Conservation (phyloP, 106 monocot species). For the Alisma plantagoaquatica region DNA sequence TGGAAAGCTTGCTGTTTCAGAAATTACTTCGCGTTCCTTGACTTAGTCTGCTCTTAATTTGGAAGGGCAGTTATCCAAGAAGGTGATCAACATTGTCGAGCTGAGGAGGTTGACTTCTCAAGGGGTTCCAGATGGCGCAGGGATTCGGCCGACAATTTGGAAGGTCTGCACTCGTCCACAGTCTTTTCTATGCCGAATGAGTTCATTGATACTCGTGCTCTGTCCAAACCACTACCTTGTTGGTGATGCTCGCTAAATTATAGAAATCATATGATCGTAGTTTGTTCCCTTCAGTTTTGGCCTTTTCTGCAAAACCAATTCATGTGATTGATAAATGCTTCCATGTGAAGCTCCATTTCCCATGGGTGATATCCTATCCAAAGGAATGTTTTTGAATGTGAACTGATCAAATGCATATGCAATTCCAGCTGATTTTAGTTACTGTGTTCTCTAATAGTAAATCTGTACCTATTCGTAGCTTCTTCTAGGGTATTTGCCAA, state of each 20-base stretch:
- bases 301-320: neutral
- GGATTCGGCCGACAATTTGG: conserved; percentile 76
- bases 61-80: conserved; percentile 52
- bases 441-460: neutral
- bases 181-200: neutral
- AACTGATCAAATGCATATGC: neutral
- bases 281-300: neutral
- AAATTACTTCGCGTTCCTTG: neutral
- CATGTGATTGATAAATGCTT: neutral
- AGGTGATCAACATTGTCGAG: conserved; percentile 50
- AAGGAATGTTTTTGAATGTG: neutral
- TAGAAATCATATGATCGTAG: too few species aligned
- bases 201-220: neutral
- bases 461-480: conserved; percentile 42
- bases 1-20: neutral
- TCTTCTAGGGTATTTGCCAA: conserved; percentile 69
- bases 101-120: conserved; percentile 58
- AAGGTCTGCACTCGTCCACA: conserved; percentile 32
- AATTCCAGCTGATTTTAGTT: neutral
- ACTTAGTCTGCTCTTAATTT: neutral
- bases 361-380: too few species aligned
- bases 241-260: too few species aligned
- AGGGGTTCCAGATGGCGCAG: conserved; percentile 66
- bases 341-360: neutral
- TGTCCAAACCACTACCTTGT: neutral